phyloP scores from a whole-genome alignment of 164 flowering plant genomes.

The Euptelea pleiosperma region DNA sequence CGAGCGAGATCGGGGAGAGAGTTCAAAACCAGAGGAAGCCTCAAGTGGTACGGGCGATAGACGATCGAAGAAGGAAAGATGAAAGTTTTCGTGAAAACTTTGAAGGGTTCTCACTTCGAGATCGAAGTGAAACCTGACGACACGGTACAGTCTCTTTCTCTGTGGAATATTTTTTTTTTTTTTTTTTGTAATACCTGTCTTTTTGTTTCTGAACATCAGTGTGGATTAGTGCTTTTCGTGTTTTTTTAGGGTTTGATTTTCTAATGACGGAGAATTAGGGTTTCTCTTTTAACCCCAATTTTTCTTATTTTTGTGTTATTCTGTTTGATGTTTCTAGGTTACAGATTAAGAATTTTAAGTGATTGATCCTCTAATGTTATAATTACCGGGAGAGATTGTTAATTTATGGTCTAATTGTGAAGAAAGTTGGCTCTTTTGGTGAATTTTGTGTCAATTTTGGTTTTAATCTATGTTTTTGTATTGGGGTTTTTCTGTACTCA shows the following conservation, averaged over 20 bases:
- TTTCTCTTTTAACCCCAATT: not conserved
- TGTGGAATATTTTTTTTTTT: not conserved
- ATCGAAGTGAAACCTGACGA: slow-evolving; percentile 71
- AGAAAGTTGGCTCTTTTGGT: not conserved
- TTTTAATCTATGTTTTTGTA: not conserved
- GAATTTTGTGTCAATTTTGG: not conserved
- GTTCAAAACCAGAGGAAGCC: no score
- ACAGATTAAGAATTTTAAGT: not conserved
- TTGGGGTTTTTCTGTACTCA: not conserved
- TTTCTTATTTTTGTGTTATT: not conserved
- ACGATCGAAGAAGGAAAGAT: slow-evolving; percentile 30
- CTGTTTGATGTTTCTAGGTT: not conserved
- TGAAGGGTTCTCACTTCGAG: slow-evolving; percentile 76
- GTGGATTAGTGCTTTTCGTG: no score
- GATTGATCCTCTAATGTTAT: not conserved
- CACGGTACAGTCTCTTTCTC: slow-evolving; percentile 30
- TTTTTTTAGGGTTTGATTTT: not conserved
- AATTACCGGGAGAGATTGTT: not conserved
- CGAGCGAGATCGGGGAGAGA: no score
- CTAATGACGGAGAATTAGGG: not conserved
- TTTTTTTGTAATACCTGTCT: no score
- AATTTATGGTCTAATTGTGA: not conserved
- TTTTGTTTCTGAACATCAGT: no score
- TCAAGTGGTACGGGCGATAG: no score
- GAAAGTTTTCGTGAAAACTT: slow-evolving; percentile 81